Conservation (phyloP, 1,139 yeast species). For the Hansenula anomala region DNA sequence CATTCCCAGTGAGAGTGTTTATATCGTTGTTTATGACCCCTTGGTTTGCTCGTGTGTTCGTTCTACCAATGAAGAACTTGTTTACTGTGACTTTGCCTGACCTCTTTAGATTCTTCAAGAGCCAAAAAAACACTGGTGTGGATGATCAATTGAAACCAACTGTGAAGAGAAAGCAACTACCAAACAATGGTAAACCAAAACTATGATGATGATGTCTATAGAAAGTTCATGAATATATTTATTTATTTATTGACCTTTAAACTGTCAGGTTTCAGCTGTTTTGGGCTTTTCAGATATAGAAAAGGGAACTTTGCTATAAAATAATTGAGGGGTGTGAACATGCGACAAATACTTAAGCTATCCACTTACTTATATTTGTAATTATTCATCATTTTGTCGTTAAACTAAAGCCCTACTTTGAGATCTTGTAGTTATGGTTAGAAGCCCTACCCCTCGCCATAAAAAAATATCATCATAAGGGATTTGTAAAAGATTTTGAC, state of each 20-base stretch:
- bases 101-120: not conserved
- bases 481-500: too few species aligned
- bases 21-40: slow-evolving; percentile 62
- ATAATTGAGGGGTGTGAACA: too few species aligned
- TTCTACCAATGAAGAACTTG: slow-evolving; percentile 37
- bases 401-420: too few species aligned
- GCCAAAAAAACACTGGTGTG: not conserved
- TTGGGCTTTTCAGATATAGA: too few species aligned
- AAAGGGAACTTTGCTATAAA: too few species aligned
- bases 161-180: not conserved
- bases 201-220: not conserved
- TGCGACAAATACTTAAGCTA: too few species aligned
- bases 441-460: too few species aligned
- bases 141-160: not conserved
- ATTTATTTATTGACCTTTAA: not conserved
- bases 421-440: too few species aligned
- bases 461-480: too few species aligned
- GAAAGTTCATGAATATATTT: not conserved
- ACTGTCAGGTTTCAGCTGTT: too few species aligned
- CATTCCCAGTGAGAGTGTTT: slow-evolving; percentile 56
- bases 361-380: too few species aligned
- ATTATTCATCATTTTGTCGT: too few species aligned
- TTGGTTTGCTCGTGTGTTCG: slow-evolving; percentile 54
- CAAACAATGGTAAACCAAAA: slow-evolving; percentile 1
- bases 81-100: not conserved